phyloP scores from a whole-genome alignment of 495 filamentous ascomycete genomes.

The Tuber borchii region DNA sequence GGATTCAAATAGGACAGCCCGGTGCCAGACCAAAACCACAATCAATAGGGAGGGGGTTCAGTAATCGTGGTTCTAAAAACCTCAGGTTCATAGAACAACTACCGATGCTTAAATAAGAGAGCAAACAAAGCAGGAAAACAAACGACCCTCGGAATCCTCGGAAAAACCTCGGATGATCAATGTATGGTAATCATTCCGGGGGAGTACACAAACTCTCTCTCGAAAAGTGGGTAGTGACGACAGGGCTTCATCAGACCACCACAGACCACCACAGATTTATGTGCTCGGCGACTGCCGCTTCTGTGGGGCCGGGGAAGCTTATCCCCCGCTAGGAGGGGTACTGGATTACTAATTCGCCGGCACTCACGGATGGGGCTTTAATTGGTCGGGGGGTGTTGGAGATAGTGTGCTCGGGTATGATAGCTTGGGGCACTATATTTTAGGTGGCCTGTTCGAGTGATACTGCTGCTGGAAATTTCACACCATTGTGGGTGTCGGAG shows the following conservation, averaged over 20 bases:
- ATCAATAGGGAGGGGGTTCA: not conserved
- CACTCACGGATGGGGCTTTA: not conserved
- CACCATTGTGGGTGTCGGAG: not conserved
- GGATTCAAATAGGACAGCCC: not conserved
- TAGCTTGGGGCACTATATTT: not conserved
- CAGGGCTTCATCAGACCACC: conserved; percentile 16
- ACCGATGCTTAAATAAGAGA: not conserved
- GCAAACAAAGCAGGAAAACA: not conserved
- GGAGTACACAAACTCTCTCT: not conserved
- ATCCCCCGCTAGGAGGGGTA: not conserved
- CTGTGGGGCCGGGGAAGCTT: not conserved
- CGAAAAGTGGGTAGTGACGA: conserved; percentile 23
- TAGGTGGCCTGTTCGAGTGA: not conserved
- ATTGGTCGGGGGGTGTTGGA: not conserved
- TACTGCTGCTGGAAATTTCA: not conserved
- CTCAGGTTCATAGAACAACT: not conserved
- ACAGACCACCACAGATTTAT: conserved; percentile 9
- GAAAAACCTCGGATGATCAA: not conserved
- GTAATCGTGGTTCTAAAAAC: not conserved
- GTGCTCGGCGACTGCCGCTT: not conserved
- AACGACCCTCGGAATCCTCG: not conserved
- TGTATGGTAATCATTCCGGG: not conserved
- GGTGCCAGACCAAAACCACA: not conserved
- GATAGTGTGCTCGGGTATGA: not conserved
- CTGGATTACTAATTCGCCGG: not conserved